A percentile compares a stretch with the other conserved stretches of the same genome.
These are phyloP conservation scores for Vitis rotundifolia DNA, from an alignment of 164 flowering plant species.

Conservation along the genomic window DNA sequence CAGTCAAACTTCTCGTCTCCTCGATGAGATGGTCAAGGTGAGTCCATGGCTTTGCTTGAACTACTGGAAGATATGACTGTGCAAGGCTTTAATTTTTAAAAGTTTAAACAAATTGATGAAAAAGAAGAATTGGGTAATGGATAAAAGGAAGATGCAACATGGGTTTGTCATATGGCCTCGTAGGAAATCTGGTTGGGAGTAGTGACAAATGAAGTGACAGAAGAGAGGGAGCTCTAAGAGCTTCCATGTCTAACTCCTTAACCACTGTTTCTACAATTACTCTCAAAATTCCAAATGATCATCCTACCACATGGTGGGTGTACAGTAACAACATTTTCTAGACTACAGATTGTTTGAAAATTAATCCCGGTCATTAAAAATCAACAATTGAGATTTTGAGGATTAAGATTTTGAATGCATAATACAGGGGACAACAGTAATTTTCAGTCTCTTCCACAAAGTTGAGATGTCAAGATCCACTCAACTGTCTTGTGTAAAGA, in stretches of 20 bases:
- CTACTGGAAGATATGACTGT: slow-evolving; percentile 31
- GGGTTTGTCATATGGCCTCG: slow-evolving; percentile 20
- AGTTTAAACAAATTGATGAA: slow-evolving; percentile 8
- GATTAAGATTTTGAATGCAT: no score
- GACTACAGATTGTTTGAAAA: no score
- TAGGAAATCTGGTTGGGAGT: slow-evolving; percentile 12
- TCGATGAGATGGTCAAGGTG: slow-evolving; percentile 20
- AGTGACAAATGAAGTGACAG: slow-evolving; percentile 19
- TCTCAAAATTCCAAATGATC: no score
- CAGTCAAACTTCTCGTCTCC: slow-evolving; percentile 64
- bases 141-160: slow-evolving; percentile 11
- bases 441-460: no score
- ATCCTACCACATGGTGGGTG: no score
- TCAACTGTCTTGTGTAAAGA: no score
- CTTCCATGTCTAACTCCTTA: slow-evolving; percentile 33
- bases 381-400: no score
- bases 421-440: no score
- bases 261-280: no score
- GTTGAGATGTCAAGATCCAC: no score
- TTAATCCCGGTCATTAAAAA: no score
- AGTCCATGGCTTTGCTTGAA: slow-evolving; percentile 28
- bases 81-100: slow-evolving; percentile 30
- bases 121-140: slow-evolving; percentile 20
- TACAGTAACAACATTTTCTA: no score
- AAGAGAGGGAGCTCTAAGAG: slow-evolving; percentile 28